phyloP scores from a whole-genome alignment of 2,329 filamentous ascomycete genomes.

The Aspergillus calidoustus region DNA sequence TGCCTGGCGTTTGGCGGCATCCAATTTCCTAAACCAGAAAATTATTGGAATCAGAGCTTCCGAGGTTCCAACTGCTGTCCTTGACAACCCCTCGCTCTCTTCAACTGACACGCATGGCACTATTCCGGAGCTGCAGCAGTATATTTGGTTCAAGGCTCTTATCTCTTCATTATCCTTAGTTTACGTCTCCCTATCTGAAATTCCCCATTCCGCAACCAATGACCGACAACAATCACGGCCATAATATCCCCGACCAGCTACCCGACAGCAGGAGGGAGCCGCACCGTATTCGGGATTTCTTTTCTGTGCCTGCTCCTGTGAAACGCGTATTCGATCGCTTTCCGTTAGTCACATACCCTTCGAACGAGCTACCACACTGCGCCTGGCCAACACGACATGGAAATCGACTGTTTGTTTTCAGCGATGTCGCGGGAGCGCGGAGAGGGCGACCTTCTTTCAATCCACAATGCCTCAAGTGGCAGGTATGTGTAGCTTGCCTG shows the following conservation, averaged over 20 bases:
- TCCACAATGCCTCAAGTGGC: conserved; percentile 93
- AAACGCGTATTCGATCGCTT: conserved; percentile 84
- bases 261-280: conserved; percentile 28
- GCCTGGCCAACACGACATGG: conserved; percentile 52
- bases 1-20: conserved; percentile 19
- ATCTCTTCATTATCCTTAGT: conserved; percentile 9
- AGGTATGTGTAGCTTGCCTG: conserved; percentile 59
- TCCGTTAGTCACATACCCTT: conserved; percentile 74
- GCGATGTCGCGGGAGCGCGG: conserved; percentile 64
- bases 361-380: conserved; percentile 74
- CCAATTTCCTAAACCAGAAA: conserved; percentile 8
- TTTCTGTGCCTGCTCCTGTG: conserved; percentile 68
- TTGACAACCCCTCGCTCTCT: background rate
- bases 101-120: conserved; percentile 1
- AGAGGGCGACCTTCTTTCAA: conserved; percentile 78
- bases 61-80: background rate
- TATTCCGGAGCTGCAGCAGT: background rate
- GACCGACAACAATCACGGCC: conserved; percentile 29
- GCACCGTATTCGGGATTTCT: conserved; percentile 37
- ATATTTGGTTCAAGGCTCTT: background rate
- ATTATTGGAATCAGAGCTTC: conserved; percentile 11
- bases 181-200: background rate
- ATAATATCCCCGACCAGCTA: conserved; percentile 29
- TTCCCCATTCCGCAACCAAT: conserved; percentile 24
- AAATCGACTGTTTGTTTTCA: conserved; percentile 77